Evolutionary conservation across 2,329 filamentous ascomycete genomes (phyloP).

Genomic region (Ceratocystis alfenasii): DNA sequence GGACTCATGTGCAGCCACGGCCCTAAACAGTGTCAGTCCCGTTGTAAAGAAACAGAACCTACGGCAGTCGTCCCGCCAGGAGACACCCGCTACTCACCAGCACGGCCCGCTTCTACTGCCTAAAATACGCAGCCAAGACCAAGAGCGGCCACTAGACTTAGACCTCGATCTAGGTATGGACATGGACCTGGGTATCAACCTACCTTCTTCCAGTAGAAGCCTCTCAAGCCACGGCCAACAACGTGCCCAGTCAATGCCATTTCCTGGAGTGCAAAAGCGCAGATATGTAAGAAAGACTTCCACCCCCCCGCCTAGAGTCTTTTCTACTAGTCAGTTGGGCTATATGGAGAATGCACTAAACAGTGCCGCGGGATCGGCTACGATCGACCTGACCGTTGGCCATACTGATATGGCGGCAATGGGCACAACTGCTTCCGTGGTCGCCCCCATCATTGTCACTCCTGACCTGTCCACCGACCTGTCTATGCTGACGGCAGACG

Average conservation of each 20-base stretch:
- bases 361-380: background rate
- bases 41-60: background rate
- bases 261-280: conserved; percentile 14
- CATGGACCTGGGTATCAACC: background rate
- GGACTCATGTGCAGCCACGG: conserved; percentile 54
- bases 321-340: background rate
- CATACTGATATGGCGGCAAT: background rate
- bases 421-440: background rate
- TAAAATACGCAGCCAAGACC: conserved; percentile 77
- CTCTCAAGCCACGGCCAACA: conserved; percentile 23
- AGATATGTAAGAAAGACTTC: background rate
- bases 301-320: background rate
- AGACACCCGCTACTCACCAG: conserved; percentile 59
- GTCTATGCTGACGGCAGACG: background rate
- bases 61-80: conserved; percentile 31
- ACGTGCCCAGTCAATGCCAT: conserved; percentile 9
- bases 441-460: background rate
- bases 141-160: conserved; percentile 31
- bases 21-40: conserved; percentile 49
- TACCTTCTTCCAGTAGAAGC: conserved; percentile 35
- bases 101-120: conserved; percentile 71
- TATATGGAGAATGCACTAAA: background rate
- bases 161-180: background rate
- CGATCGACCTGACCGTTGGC: background rate
- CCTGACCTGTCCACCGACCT: background rate